phyloP scores from a whole-genome alignment of 257 asterid genomes.

The Henckelia pumila region DNA sequence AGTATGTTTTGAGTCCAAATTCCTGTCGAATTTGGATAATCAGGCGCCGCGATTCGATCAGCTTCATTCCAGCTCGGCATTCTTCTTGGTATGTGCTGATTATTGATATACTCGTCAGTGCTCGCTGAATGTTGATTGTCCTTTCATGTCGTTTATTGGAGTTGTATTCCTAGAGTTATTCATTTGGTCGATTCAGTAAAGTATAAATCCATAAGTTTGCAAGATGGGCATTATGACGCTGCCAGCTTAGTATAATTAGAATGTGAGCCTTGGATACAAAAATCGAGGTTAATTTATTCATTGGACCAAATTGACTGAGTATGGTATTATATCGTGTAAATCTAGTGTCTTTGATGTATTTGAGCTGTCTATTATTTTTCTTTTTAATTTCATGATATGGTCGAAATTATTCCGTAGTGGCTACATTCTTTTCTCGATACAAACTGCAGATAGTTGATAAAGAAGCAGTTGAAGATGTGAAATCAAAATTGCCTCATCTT shows the following conservation, averaged over 20 bases:
- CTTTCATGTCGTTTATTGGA: neutral
- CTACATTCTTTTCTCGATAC: conserved; percentile 17
- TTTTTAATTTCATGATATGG: conserved; percentile 6
- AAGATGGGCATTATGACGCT: neutral
- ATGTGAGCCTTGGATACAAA: neutral
- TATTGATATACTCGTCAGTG: neutral
- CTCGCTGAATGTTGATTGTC: neutral
- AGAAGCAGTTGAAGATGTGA: conserved; percentile 85
- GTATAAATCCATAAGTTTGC: neutral
- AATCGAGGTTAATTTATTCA: neutral
- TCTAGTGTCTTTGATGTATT: neutral
- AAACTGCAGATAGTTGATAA: conserved; percentile 77
- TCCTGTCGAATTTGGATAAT: conserved; percentile 21
- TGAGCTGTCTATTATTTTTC: conserved; percentile 4
- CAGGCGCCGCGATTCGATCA: conserved; percentile 23
- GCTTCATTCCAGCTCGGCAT: conserved; percentile 25
- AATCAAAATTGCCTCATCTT: neutral
- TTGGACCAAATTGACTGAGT: neutral
- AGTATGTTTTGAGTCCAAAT: conserved; percentile 25
- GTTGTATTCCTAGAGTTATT: neutral
- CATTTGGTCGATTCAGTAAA: neutral
- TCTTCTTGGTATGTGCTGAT: conserved; percentile 29
- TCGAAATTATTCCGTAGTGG: conserved; percentile 1
- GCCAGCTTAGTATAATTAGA: neutral
- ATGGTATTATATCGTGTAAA: conserved; percentile 3